Evolutionary conservation across 2,329 filamentous ascomycete species (phyloP).

Genomic region (Ophiostoma quercus): DNA sequence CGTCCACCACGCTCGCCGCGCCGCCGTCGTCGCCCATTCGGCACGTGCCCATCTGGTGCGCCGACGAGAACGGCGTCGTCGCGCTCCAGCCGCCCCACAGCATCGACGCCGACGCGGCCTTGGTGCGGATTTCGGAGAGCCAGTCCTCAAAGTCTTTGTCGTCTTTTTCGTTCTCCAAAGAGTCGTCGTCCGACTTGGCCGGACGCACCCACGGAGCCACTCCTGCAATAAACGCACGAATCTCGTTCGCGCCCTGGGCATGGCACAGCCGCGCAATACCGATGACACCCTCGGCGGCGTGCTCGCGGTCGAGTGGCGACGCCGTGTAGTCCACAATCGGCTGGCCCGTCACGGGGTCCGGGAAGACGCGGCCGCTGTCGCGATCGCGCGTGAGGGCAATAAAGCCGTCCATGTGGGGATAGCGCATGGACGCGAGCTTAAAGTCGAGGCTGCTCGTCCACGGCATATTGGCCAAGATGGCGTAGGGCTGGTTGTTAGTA

Average conservation of each 20-base stretch:
- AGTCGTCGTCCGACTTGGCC: neutral
- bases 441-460: conserved; percentile 65
- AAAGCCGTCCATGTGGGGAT: conserved; percentile 64
- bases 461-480: conserved; percentile 56
- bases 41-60: conserved; percentile 77
- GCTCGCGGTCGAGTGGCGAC: conserved; percentile 64
- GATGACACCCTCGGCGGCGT: conserved; percentile 66
- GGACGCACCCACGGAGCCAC: conserved; percentile 48
- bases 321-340: conserved; percentile 64
- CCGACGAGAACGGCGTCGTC: conserved; percentile 55
- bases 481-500: conserved; percentile 51
- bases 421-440: conserved; percentile 65
- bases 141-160: conserved; percentile 56
- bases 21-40: conserved; percentile 57
- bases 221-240: conserved; percentile 60
- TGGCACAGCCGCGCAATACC: conserved; percentile 72
- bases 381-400: conserved; percentile 72
- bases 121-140: conserved; percentile 46
- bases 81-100: conserved; percentile 42
- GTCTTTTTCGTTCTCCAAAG: conserved; percentile 28
- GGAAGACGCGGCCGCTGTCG: conserved; percentile 67
- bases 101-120: conserved; percentile 20
- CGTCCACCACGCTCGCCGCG: conserved; percentile 53
- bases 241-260: conserved; percentile 73
- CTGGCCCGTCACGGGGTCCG: conserved; percentile 61